These are phyloP conservation scores for Kalaharituber pfeilii DNA, from an alignment of 2,329 filamentous ascomycete genomes.

Conservation along the genomic window DNA sequence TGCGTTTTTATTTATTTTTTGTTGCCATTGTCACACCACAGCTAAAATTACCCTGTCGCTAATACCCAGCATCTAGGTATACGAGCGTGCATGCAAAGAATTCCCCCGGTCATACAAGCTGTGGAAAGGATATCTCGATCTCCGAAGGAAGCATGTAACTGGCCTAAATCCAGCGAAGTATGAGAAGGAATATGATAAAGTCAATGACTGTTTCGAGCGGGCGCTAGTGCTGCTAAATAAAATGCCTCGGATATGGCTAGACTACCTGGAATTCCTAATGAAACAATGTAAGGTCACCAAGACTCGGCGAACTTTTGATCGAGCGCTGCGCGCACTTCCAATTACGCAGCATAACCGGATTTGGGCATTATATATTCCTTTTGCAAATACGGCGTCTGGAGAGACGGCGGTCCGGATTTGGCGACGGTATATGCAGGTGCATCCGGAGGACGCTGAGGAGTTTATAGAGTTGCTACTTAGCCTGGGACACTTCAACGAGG, in stretches of 20 bases:
- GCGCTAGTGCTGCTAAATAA: constrained; percentile 90
- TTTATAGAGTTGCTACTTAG: constrained; percentile 79
- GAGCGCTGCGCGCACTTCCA: constrained; percentile 75
- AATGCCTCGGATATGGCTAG: constrained; percentile 97
- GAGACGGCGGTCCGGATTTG: constrained; percentile 85
- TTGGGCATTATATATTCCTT: constrained; percentile 79
- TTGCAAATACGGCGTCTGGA: constrained; percentile 78
- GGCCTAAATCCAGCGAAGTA: constrained; percentile 69
- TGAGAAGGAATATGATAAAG: constrained; percentile 69
- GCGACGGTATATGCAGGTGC: constrained; percentile 91
- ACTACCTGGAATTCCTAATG: constrained; percentile 82
- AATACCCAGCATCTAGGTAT: constrained; percentile 32
- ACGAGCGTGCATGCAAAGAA: constrained; percentile 79
- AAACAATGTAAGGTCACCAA: constrained; percentile 81
- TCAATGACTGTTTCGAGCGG: constrained; percentile 85
- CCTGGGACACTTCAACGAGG: constrained; percentile 72
- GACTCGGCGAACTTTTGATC: constrained; percentile 77
- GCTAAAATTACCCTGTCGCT: too few relatives aligned
- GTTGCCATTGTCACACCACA: neutral
- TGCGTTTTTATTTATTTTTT: constrained; percentile 25
- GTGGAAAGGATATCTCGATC: constrained; percentile 90
- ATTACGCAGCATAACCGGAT: constrained; percentile 91
- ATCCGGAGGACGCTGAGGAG: constrained; percentile 87
- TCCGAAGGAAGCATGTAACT: constrained; percentile 63
- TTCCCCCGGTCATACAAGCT: constrained; percentile 92